Base-by-base conservation (phyloP, 2,329 filamentous ascomycete genomes). In the Verticillium nonalfalfae region DNA sequence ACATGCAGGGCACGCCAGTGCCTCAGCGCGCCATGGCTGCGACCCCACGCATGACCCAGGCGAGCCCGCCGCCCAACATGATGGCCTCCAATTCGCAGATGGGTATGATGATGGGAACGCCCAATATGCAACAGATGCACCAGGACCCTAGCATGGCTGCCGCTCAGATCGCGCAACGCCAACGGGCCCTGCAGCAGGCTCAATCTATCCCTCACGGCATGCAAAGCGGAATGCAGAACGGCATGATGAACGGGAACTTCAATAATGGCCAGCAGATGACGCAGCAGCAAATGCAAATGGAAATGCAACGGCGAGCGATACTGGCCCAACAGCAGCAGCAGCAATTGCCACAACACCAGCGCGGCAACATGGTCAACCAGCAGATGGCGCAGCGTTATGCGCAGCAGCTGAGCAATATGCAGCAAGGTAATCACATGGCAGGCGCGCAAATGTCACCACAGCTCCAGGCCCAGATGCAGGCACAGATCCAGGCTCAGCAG, bases 11-110 rank as follows among this genome's bases (percentile, higher is more conserved):
- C 34, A 89, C 86, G 0, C 86, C 86, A 0, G 81, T 86, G 21
- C 79, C 75, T 58, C 74, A 83, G 62, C 73, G 79, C 69, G 72
- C 81, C 69, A 80, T 83, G 67, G 73, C 77, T 11, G 78, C 81
- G 14, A 88, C 85, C 11, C 86, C 86, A 56, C 82, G 85, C 61
- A 86, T 88, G 81, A 79, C 75, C 35, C 85, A 89, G 71, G 82
- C 80, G 33, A 89, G 85, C 69, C 85, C 86, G 21, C 81, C 85
- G 56, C 83, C 85, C 55, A 78, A 76, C 45, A 83, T 84, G 77
- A 83, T 87, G 79, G 76, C 81, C 1, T 82, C 85, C 61, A 79
- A 78, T 63, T 82, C 82, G 62, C 82, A 84, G 67, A 80, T 85
- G 73, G 78, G 79, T 31, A 78, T 79, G 63, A 72, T 65, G 59